A percentile compares a stretch with the other conserved stretches of the same genome.
Evolutionary conservation across 2,329 filamentous ascomycete genomes (phyloP).

Genomic region (Penicillium thymicola): DNA sequence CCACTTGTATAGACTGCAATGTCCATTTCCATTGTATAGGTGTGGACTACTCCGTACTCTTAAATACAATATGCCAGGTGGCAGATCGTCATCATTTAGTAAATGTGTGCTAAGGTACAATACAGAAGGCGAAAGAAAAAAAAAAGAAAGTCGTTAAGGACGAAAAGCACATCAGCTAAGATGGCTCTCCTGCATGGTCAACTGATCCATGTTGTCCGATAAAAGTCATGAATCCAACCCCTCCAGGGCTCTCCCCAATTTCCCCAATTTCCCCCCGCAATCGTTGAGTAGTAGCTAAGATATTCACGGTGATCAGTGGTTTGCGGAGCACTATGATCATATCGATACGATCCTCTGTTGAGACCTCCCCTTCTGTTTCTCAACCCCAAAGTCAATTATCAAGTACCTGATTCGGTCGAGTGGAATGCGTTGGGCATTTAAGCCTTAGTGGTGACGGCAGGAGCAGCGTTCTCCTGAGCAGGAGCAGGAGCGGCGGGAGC

Average conservation of each 20-base stretch:
- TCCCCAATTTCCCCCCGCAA: slow-evolving; percentile 9
- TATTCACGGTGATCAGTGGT: slow-evolving; percentile 16
- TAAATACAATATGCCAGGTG: slow-evolving; percentile 16
- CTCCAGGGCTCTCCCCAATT: slow-evolving; percentile 16
- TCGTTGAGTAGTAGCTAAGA: slow-evolving; percentile 27
- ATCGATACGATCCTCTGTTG: slow-evolving; percentile 20
- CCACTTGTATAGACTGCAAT: background rate
- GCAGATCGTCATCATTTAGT: slow-evolving; percentile 37
- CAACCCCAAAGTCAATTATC: slow-evolving; percentile 13
- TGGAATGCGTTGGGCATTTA: slow-evolving; percentile 29
- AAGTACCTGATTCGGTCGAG: slow-evolving; percentile 15
- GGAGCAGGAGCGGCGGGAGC: slow-evolving; percentile 35
- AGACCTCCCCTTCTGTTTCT: slow-evolving; percentile 8
- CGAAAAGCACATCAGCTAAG: slow-evolving; percentile 21
- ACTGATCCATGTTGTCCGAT: slow-evolving; percentile 22
- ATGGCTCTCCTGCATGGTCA: slow-evolving; percentile 23
- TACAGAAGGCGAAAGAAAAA: slow-evolving; percentile 39
- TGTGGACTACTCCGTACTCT: background rate
- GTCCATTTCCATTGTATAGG: background rate
- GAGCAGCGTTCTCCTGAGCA: slow-evolving; percentile 27
- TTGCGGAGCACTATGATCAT: slow-evolving; percentile 24
- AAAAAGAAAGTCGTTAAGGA: slow-evolving; percentile 35
- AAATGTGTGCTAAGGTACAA: slow-evolving; percentile 44
- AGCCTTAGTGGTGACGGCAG: slow-evolving; percentile 19
- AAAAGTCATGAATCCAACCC: slow-evolving; percentile 26